Percentiles rank a stretch among this genome's conserved stretches.
Evolutionary conservation across 1,139 yeast genomes (phyloP).

Genomic region (Protomyces macrosporus): DNA sequence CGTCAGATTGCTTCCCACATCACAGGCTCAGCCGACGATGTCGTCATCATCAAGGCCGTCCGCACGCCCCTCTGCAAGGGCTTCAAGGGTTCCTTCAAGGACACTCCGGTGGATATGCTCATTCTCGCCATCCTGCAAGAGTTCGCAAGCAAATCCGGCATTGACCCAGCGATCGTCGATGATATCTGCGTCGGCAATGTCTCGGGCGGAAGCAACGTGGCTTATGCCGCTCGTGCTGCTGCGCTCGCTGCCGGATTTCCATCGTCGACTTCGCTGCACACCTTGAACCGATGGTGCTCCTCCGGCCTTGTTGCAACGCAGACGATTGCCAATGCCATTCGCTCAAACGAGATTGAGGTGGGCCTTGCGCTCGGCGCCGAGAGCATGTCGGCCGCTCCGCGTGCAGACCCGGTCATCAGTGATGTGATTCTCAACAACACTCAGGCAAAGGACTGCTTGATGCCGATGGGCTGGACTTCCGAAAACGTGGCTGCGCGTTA

Average conservation of each 20-base stretch:
- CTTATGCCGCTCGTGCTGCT: constrained; percentile 82
- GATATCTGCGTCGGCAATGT: constrained; percentile 88
- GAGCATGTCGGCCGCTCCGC: constrained; percentile 62
- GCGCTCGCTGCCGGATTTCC: constrained; percentile 69
- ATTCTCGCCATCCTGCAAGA: constrained; percentile 59
- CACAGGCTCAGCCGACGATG: constrained; percentile 51
- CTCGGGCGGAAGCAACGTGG: constrained; percentile 76
- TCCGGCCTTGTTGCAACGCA: constrained; percentile 88
- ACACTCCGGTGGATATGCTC: constrained; percentile 68
- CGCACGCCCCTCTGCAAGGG: constrained; percentile 87
- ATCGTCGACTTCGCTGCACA: constrained; percentile 64
- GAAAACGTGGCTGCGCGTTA: constrained; percentile 40
- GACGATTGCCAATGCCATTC: constrained; percentile 82
- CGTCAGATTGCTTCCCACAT: constrained; percentile 39
- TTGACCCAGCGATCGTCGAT: constrained; percentile 64
- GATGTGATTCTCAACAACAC: constrained; percentile 44
- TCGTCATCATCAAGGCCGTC: constrained; percentile 79
- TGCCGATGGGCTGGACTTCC: constrained; percentile 45
- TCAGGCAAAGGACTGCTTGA: constrained; percentile 42
- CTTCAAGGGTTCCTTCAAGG: constrained; percentile 74
- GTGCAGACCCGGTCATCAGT: constrained; percentile 73
- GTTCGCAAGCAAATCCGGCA: constrained; percentile 53
- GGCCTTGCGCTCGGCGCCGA: constrained; percentile 93
- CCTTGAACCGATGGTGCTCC: constrained; percentile 89
- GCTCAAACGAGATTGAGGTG: constrained; percentile 78